phyloP scores from a whole-genome alignment of 345 rosid species.

The Carallia brachiata region DNA sequence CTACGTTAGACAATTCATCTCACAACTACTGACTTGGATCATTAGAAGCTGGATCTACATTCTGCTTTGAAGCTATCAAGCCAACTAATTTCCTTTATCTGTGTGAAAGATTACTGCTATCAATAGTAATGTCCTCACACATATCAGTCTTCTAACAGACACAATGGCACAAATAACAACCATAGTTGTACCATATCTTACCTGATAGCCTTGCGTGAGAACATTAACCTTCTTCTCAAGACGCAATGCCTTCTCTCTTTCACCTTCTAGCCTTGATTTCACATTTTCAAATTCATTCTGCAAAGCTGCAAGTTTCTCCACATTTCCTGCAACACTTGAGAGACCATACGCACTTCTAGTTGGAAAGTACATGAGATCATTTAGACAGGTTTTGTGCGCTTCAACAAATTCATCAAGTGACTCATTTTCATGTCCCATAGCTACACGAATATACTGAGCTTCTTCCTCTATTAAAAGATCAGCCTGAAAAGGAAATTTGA shows the following conservation, averaged over 20 bases:
- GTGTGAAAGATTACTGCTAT: no score
- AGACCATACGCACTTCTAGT: slow-evolving; percentile 82
- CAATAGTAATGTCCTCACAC: no score
- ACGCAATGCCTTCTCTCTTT: slow-evolving; percentile 80
- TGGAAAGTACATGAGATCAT: slow-evolving; percentile 96
- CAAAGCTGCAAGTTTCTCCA: slow-evolving; percentile 84
- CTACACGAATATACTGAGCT: slow-evolving; percentile 60
- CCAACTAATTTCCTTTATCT: no score
- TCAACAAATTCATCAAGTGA: slow-evolving; percentile 79
- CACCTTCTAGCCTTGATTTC: slow-evolving; percentile 70
- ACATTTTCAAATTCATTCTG: slow-evolving; percentile 74
- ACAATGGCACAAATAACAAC: neutral
- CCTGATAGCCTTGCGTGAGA: slow-evolving; percentile 96
- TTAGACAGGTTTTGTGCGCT: slow-evolving; percentile 85
- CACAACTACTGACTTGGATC: no score
- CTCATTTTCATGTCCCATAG: slow-evolving; percentile 90
- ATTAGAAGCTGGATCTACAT: no score
- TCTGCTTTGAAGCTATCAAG: no score
- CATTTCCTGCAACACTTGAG: slow-evolving; percentile 88
- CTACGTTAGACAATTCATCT: no score
- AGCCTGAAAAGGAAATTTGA: slow-evolving; percentile 48
- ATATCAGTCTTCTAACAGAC: neutral
- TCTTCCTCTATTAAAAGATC: slow-evolving; percentile 68
- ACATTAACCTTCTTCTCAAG: slow-evolving; percentile 77
- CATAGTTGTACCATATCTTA: slow-evolving; percentile 20